Evolutionary conservation across 495 filamentous ascomycete species (phyloP).

Genomic region (Articulospora tetracladia): DNA sequence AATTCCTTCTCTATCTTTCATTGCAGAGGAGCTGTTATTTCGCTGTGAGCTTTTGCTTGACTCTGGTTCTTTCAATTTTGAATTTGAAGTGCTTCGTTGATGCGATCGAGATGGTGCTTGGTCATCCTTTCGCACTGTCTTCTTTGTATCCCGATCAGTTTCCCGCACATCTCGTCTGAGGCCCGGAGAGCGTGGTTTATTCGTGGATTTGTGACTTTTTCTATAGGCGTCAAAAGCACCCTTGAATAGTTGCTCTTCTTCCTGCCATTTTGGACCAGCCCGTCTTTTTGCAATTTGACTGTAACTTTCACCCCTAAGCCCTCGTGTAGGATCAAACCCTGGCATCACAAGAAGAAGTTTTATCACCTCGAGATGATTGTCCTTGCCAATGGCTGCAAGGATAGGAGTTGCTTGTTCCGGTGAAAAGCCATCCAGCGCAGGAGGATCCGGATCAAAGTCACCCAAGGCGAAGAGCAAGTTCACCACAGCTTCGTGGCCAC

Average conservation of each 20-base stretch:
- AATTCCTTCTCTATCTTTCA: conserved; percentile 22
- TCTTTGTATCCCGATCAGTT: conserved; percentile 45
- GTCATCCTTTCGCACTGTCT: conserved; percentile 42
- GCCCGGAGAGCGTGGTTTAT: conserved; percentile 49
- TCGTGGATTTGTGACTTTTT: conserved; percentile 37
- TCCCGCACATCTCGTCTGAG: conserved; percentile 45
- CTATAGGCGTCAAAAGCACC: conserved; percentile 67
- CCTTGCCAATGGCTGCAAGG: conserved; percentile 87
- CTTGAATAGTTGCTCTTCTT: conserved; percentile 80
- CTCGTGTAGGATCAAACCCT: conserved; percentile 72
- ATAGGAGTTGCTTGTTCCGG: conserved; percentile 79
- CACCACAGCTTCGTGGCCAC: conserved; percentile 83
- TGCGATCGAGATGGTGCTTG: conserved; percentile 34
- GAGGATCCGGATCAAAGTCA: conserved; percentile 73
- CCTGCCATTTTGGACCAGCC: conserved; percentile 82
- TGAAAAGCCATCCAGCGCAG: conserved; percentile 41
- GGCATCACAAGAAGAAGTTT: conserved; percentile 71
- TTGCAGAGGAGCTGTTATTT: conserved; percentile 17
- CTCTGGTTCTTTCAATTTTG: conserved; percentile 30
- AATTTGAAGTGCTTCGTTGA: conserved; percentile 46
- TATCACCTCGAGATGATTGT: conserved; percentile 72
- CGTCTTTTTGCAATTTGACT: conserved; percentile 78
- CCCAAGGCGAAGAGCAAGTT: conserved; percentile 82
- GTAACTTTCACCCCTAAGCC: conserved; percentile 70
- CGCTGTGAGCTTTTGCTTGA: conserved; percentile 14